phyloP scores from a whole-genome alignment of 1,139 yeast genomes.

The Yamadazyma triangularis region DNA sequence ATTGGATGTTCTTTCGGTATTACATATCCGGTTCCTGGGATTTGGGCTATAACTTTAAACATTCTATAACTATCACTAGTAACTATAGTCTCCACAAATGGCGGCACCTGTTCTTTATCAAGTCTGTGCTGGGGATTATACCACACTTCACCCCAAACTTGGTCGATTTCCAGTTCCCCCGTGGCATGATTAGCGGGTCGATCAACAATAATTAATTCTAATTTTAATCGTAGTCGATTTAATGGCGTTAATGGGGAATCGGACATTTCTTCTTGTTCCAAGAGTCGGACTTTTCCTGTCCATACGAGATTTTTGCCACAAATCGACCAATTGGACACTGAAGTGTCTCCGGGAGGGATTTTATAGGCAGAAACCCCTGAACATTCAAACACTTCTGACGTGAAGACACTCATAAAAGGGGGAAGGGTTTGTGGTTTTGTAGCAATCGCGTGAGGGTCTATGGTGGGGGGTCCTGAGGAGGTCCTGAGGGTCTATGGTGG shows the following conservation, averaged over 20 bases:
- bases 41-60: conserved; percentile 34
- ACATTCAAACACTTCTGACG: conserved; percentile 18
- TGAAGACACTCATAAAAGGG: no score
- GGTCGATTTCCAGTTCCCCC: conserved; percentile 9
- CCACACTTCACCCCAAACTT: conserved; percentile 41
- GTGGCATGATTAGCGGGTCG: conserved; percentile 6
- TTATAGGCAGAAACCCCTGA: conserved; percentile 22
- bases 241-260: conserved; percentile 21
- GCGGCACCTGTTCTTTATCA: not conserved
- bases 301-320: conserved; percentile 22
- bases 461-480: no score
- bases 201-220: conserved; percentile 27
- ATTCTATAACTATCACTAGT: conserved; percentile 23
- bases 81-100: conserved; percentile 24
- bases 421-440: no score
- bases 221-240: conserved; percentile 27
- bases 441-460: no score
- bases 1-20: no score
- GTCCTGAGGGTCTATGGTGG: no score
- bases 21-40: conserved; percentile 35
- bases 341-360: conserved; percentile 30
- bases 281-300: conserved; percentile 29
- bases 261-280: conserved; percentile 27
- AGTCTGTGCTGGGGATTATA: no score
- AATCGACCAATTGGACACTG: conserved; percentile 24